Percentiles rank a stretch among this genome's conserved stretches.
These are phyloP conservation scores for Kregervanrija delftensis DNA, from an alignment of 805 yeast species.

Conservation along the genomic window DNA sequence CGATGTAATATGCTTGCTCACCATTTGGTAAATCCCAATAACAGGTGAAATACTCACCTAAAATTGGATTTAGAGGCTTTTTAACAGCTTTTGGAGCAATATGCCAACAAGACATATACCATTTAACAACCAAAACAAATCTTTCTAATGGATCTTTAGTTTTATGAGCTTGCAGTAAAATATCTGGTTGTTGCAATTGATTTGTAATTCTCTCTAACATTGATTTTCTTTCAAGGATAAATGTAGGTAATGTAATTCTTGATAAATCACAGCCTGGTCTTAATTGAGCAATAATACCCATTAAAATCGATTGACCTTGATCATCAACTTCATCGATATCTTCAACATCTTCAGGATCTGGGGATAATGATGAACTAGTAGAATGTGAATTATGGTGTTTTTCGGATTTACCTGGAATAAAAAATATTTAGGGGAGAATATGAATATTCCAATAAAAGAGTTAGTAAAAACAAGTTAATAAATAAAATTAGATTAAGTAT, in stretches of 20 bases:
- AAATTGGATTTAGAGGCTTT: slow-evolving; percentile 90
- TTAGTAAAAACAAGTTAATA: too few species aligned
- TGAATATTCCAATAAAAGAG: too few species aligned
- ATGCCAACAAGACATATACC: slow-evolving; percentile 97
- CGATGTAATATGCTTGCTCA: slow-evolving; percentile 67
- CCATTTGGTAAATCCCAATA: slow-evolving; percentile 82
- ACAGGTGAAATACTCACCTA: slow-evolving; percentile 86
- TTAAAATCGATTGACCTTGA: slow-evolving; percentile 78
- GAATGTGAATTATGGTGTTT: too few species aligned
- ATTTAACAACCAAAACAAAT: slow-evolving; percentile 67
- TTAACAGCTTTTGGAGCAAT: slow-evolving; percentile 98
- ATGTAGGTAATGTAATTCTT: slow-evolving; percentile 90
- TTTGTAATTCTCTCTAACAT: slow-evolving; percentile 95
- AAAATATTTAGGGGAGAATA: too few species aligned
- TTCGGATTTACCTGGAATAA: too few species aligned
- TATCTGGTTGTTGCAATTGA: slow-evolving; percentile 71
- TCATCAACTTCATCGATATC: slow-evolving; percentile 91
- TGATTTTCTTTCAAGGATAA: slow-evolving; percentile 88
- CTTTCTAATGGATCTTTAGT: slow-evolving; percentile 56
- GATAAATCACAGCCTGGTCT: slow-evolving; percentile 90
- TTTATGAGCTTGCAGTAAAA: slow-evolving; percentile 62
- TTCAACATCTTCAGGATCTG: slow-evolving; percentile 33
- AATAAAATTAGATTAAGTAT: too few species aligned
- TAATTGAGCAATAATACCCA: slow-evolving; percentile 84
- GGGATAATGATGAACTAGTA: too few species aligned